These are phyloP conservation scores for Fusarium bulbicola DNA, from an alignment of 2,329 filamentous ascomycete species.

Conservation along the genomic window DNA sequence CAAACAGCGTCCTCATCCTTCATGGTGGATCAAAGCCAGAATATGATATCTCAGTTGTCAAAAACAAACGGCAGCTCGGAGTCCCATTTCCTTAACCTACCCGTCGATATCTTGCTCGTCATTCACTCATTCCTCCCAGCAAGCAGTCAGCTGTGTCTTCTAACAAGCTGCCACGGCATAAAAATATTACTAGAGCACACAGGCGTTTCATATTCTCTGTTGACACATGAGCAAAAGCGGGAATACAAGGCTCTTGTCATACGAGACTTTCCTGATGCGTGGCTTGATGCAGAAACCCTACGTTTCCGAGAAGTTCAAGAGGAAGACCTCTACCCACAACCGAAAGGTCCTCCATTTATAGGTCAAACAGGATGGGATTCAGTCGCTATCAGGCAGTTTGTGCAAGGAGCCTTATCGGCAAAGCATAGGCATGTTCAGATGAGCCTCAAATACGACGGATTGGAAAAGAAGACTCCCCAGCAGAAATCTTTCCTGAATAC, in stretches of 20 bases:
- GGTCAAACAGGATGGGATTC: rapidly evolving
- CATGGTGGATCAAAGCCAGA: background rate
- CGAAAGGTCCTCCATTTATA: background rate
- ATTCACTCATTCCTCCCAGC: background rate
- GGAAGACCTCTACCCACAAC: background rate
- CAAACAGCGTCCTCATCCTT: background rate
- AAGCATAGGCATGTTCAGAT: background rate
- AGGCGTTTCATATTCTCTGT: too few relatives aligned
- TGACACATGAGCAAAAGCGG: background rate
- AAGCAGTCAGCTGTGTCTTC: background rate
- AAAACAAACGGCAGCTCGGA: background rate
- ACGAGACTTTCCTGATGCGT: background rate
- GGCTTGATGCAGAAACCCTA: background rate
- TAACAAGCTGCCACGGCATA: background rate
- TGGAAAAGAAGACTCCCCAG: background rate
- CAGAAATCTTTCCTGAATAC: background rate
- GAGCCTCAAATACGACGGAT: conserved; percentile 1
- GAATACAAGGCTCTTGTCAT: background rate
- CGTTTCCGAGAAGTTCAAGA: background rate
- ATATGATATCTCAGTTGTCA: background rate
- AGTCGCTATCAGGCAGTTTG: rapidly evolving
- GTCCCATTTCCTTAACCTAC: background rate
- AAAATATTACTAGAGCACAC: background rate
- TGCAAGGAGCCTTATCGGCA: background rate
- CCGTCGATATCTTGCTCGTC: background rate